Base-by-base conservation (phyloP, 805 yeast genomes). In the Schwanniomyces sp. region DNA sequence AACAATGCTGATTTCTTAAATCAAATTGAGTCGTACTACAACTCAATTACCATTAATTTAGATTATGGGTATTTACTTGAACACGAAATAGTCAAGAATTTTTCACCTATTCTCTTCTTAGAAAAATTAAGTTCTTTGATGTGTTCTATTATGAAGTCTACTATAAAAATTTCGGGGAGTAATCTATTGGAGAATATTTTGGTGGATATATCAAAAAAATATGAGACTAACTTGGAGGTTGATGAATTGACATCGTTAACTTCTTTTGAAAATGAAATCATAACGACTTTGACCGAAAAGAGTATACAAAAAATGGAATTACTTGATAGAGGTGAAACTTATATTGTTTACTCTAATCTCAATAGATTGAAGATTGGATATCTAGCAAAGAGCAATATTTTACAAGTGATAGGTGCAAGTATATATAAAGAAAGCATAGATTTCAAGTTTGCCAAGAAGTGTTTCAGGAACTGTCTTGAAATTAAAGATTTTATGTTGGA, bases 361-460 rank as follows among this genome's bases (percentile, higher is more conserved):
- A 68, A 70, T 34, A 67, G 85, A 37, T 64, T 82, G 41, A 70
- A 69, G 34, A 61, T 78, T 21, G 85, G 85, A 0, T 76, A 80
- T 53, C 57, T 68, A 25, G 72, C 85, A n/a, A 84, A 85, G 59
- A 66, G 81, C 21, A 61, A 67, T 45, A 78, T 80, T 18, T 66
- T 87, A 29, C 85, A 86, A 59, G 75, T 84, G n/a, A 73, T 88
- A 7, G 76, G 82, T 6, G 76, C 81, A 42, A 85, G 86, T 8
- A 69, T 75, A 46, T 63, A 74, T 26, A 67, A 76, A 18, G 80
- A 78, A 21, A 64, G 72, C 36, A 68, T 79, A 32, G 73, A 74
- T 14, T 56, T 72, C n/a, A 72, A 70, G 0, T 63, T 67, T 4
- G 75, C 82, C 28, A 65, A 73, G 29, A 62, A 70, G 3, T 57